Conservation (phyloP, 805 yeast genomes). For the Kuraishia ogatae region DNA sequence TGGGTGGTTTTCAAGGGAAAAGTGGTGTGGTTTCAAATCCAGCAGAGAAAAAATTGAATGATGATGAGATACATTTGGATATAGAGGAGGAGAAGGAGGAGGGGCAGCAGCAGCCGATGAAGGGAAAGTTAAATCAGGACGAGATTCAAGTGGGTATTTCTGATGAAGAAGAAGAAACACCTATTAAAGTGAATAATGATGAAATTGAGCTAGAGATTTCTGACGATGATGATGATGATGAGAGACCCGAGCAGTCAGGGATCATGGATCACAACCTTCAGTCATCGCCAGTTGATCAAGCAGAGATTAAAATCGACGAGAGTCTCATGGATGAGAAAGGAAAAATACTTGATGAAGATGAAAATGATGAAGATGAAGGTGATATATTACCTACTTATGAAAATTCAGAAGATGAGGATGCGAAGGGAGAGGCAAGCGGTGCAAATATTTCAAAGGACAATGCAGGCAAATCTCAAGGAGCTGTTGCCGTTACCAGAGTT, state of each 20-base stretch:
- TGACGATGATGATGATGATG: conserved; percentile 5
- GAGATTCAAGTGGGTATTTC: conserved; percentile 24
- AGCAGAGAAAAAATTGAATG: conserved; percentile 9
- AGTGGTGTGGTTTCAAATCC: conserved; percentile 1
- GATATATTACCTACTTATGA: not conserved
- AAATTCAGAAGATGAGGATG: conserved; percentile 6
- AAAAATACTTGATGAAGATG: not conserved
- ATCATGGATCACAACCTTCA: too few relatives aligned
- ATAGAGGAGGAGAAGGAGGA: conserved; percentile 13
- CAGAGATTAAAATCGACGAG: not conserved
- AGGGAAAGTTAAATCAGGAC: conserved; percentile 25
- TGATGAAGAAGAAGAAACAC: conserved; percentile 9
- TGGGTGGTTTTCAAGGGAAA: conserved; percentile 7
- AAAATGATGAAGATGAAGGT: conserved; percentile 1
- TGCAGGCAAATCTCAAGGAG: not conserved
- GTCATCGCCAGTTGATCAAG: too few relatives aligned
- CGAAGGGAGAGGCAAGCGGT: not conserved
- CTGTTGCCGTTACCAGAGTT: not conserved
- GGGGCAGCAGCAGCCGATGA: conserved; percentile 5
- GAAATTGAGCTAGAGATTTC: conserved; percentile 25
- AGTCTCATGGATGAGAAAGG: conserved; percentile 6
- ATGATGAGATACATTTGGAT: conserved; percentile 22
- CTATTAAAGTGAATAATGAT: conserved; percentile 13
- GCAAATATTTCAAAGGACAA: not conserved
- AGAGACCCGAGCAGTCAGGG: too few relatives aligned